A percentile compares a stretch with the other conserved stretches of the same genome.
These are phyloP conservation scores for Fusarium burgessii DNA, from an alignment of 2,329 filamentous ascomycete species.

Conservation along the genomic window DNA sequence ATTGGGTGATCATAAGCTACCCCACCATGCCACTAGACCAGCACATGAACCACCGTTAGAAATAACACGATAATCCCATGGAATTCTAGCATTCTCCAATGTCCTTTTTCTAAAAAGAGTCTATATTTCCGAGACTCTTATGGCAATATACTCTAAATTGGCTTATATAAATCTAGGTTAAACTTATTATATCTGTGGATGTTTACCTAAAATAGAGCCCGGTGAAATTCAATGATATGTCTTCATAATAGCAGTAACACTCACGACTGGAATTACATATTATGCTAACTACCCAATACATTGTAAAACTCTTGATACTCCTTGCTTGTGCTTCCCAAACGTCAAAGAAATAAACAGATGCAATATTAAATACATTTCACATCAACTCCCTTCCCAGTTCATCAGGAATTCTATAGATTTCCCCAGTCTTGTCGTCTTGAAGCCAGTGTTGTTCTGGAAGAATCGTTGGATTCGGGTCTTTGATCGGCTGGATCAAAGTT, in stretches of 20 bases:
- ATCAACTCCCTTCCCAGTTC: constrained; percentile 32
- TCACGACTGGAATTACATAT: not conserved
- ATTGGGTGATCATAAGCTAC: not conserved
- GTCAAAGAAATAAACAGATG: not conserved
- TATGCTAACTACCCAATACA: too few species aligned
- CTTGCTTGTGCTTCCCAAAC: constrained; percentile 4
- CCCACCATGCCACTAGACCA: constrained; percentile 1
- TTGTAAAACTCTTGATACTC: not conserved
- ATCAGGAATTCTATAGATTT: constrained; percentile 45
- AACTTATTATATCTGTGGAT: not conserved
- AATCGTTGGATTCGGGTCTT: constrained; percentile 38
- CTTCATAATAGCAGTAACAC: too few species aligned
- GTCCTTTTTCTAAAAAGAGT: not conserved
- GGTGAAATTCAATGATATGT: too few species aligned
- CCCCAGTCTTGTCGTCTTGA: constrained; percentile 41
- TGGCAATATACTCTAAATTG: not conserved
- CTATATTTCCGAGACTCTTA: not conserved
- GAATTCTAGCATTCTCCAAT: not conserved
- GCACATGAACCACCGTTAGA: not conserved
- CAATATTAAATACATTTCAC: not conserved
- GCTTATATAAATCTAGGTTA: too few species aligned
- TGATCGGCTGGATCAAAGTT: constrained; percentile 41
- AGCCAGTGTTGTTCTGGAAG: constrained; percentile 42
- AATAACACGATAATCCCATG: not conserved
- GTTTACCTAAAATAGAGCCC: not conserved